phyloP scores from a whole-genome alignment of 2,329 filamentous ascomycete species.

The Verticillium albo-atrum region DNA sequence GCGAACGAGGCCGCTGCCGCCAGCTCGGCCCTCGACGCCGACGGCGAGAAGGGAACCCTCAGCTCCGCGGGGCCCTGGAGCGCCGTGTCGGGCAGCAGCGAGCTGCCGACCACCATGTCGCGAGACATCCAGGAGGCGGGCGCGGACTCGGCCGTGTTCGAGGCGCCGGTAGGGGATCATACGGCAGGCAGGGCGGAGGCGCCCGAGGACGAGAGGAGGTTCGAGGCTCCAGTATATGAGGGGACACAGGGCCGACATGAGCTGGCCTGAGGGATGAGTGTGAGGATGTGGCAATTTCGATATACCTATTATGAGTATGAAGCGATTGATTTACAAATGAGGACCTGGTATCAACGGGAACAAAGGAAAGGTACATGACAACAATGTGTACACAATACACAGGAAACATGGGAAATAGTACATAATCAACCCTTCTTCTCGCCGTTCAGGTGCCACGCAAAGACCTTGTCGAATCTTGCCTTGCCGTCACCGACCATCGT shows the following conservation, averaged over 20 bases:
- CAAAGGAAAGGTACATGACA: neutral
- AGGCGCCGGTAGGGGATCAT: neutral
- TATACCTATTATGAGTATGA: neutral
- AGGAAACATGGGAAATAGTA: neutral
- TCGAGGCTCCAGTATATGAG: neutral
- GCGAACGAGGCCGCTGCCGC: conserved; percentile 5
- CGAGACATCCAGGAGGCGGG: neutral
- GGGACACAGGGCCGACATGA: neutral
- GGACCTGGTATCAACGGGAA: neutral
- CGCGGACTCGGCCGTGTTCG: neutral
- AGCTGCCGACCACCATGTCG: conserved; percentile 1
- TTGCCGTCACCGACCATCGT: conserved; percentile 72
- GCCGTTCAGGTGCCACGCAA: conserved; percentile 72
- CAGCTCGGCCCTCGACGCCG: neutral
- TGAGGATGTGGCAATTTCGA: neutral
- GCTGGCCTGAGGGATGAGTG: neutral
- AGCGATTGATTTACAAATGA: neutral
- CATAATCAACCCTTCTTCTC: conserved; percentile 6
- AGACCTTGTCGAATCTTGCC: conserved; percentile 69
- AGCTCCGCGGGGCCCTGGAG: neutral
- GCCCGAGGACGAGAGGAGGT: neutral
- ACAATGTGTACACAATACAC: neutral
- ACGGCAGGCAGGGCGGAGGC: neutral
- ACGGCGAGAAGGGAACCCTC: neutral
- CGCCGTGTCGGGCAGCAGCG: neutral